Conservation (phyloP, 2,329 filamentous ascomycete species). For the Phaeophleospora eucalypticola region DNA sequence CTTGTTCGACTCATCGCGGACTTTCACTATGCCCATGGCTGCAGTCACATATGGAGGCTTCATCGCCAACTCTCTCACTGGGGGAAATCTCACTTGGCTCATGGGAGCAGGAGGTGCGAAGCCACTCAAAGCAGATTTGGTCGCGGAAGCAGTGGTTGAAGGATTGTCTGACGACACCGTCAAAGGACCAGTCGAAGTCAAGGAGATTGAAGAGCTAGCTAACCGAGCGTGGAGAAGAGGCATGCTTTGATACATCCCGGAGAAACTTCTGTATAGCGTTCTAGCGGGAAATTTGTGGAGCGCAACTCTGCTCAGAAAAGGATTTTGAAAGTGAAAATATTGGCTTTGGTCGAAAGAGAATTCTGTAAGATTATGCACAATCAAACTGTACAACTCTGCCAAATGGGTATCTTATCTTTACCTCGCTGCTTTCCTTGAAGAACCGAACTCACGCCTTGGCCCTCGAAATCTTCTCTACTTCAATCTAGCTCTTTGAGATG, state of each 20-base stretch:
- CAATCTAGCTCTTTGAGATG: conserved; percentile 2
- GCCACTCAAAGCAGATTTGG: conserved; percentile 79
- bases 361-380: no score
- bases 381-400: no score
- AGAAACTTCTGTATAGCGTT: not conserved
- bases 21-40: conserved; percentile 80
- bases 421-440: not conserved
- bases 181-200: conserved; percentile 71
- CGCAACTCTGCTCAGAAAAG: not conserved
- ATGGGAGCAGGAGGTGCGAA: conserved; percentile 81
- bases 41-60: conserved; percentile 70
- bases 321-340: no score
- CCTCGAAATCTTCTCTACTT: not conserved
- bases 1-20: conserved; percentile 79
- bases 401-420: no score
- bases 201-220: conserved; percentile 76
- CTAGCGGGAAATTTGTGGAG: not conserved
- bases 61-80: conserved; percentile 71
- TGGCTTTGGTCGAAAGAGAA: no score
- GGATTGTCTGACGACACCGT: conserved; percentile 70
- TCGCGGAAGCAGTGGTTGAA: conserved; percentile 86
- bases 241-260: no score
- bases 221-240: conserved; percentile 80
- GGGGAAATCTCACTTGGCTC: conserved; percentile 68
- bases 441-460: not conserved